A percentile compares a stretch with the other conserved stretches of the same genome.
These are phyloP conservation scores for Ramaria sp. DNA, from an alignment of 768 basidiomycete genomes.

Conservation along the genomic window DNA sequence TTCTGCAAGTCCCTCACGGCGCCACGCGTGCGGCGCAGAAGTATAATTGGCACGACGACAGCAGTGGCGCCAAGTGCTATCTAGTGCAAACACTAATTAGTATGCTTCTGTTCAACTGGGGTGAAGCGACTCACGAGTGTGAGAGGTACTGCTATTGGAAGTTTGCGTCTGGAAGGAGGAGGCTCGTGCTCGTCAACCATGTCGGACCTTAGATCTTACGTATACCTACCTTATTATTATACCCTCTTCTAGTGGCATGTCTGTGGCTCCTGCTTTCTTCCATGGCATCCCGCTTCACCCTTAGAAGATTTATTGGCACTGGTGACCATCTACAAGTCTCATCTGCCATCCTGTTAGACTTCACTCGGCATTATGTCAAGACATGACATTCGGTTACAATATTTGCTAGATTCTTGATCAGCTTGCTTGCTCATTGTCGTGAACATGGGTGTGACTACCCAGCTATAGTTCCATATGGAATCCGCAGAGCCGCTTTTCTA, in stretches of 20 bases:
- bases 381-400: too few relatives aligned
- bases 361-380: too few relatives aligned
- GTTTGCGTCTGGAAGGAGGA: neutral
- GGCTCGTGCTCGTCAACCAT: neutral
- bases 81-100: neutral
- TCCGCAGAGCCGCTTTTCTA: constrained; percentile 36
- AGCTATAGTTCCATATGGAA: constrained; percentile 1
- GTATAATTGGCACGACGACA: neutral
- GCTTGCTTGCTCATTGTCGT: too few relatives aligned
- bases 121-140: neutral
- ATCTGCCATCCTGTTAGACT: constrained; percentile 40
- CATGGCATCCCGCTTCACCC: constrained; percentile 88
- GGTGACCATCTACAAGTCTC: constrained; percentile 54
- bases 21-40: neutral
- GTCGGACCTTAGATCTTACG: neutral
- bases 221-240: too few relatives aligned
- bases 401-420: too few relatives aligned
- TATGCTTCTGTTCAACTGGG: neutral
- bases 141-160: neutral
- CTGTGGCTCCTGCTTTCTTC: constrained; percentile 40
- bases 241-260: neutral
- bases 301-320: constrained; percentile 64
- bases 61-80: neutral
- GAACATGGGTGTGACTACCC: too few relatives aligned
- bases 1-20: neutral